Conservation (phyloP, 441 rosid genomes). For the Pelargonium citronellum region DNA sequence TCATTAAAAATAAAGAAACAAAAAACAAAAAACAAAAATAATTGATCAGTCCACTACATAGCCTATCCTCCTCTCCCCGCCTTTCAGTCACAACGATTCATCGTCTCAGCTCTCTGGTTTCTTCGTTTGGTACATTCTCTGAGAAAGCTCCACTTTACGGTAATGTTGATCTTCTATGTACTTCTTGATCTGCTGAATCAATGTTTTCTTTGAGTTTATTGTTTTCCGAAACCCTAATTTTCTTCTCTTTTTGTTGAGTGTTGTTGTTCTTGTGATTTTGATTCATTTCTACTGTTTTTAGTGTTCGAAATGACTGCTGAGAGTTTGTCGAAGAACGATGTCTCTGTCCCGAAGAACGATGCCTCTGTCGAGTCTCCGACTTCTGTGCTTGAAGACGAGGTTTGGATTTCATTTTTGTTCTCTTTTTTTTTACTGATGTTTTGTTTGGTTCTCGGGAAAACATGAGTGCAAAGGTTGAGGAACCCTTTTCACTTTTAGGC, state of each 20-base stretch:
- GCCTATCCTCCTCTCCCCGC: too few relatives aligned
- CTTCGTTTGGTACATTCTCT: background rate
- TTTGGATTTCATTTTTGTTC: slow-evolving; percentile 17
- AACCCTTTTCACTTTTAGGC: too few relatives aligned
- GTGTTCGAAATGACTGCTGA: slow-evolving; percentile 36
- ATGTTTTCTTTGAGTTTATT: background rate
- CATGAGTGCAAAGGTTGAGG: background rate
- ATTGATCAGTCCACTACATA: too few relatives aligned
- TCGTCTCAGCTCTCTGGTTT: background rate
- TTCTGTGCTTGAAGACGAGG: slow-evolving; percentile 92
- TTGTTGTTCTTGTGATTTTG: background rate
- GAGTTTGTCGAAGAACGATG: slow-evolving; percentile 18
- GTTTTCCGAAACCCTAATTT: slow-evolving; percentile 20
- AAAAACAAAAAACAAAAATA: background rate
- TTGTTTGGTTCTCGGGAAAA: slow-evolving; percentile 4
- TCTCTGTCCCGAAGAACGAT: slow-evolving; percentile 29
- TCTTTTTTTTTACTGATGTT: background rate
- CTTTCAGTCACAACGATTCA: background rate
- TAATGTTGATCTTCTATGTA: background rate
- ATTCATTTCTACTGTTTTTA: slow-evolving; percentile 16
- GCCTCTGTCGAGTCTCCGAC: slow-evolving; percentile 68
- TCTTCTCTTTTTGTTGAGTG: background rate
- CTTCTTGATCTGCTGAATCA: background rate
- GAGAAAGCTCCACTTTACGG: background rate
- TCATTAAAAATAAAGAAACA: background rate